A percentile compares a stretch with the other conserved stretches of the same genome.
phyloP scores from a whole-genome alignment of 176 grass and related monocot species.

The Zea mays region Zm-B73-REFERENCE-NAM-5.0 NC_050100.1:13926001-13926500 shows the following conservation, averaged over 20 bases:
- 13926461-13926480: conserved; percentile 74
- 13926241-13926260: no score
- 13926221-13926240: no score
- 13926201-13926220: no score
- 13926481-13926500: conserved; percentile 81
- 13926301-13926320: not conserved
- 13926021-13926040: conserved; percentile 88
- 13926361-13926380: conserved; percentile 72
- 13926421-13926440: conserved; percentile 48
- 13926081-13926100: not conserved
- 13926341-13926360: conserved; percentile 91
- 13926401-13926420: conserved; percentile 19
- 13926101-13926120: conserved; percentile 12
- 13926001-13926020: conserved; percentile 57
- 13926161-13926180: not conserved
- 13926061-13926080: conserved; percentile 70
- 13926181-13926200: no score
- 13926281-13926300: not conserved
- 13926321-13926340: not conserved
- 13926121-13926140: not conserved
- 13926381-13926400: conserved; percentile 47
- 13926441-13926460: conserved; percentile 84
- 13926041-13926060: conserved; percentile 90
- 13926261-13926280: no score
- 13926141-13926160: not conserved